Evolutionary conservation across 2,329 filamentous ascomycete species (phyloP).

Genomic region (Lasiodiplodia gonubiensis): DNA sequence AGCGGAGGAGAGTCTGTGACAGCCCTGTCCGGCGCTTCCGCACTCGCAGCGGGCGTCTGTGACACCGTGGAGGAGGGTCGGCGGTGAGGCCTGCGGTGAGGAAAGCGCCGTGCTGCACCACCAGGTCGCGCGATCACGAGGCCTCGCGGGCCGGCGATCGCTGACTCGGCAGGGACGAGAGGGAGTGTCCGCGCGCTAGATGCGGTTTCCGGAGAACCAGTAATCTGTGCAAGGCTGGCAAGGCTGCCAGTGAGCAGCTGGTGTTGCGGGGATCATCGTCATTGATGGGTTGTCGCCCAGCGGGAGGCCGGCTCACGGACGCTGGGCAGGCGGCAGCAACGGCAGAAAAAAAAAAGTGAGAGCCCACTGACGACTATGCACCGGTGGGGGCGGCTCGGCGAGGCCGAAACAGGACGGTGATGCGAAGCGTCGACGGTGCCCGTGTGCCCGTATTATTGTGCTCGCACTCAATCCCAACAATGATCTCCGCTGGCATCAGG

Average conservation of each 20-base stretch:
- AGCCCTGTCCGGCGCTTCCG: slow-evolving; percentile 24
- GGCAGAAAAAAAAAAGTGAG: slow-evolving; percentile 19
- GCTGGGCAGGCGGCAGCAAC: neutral
- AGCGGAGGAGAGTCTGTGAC: slow-evolving; percentile 6
- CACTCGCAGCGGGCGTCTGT: slow-evolving; percentile 19
- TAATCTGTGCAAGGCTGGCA: slow-evolving; percentile 19
- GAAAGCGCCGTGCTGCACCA: neutral
- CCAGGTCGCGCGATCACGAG: slow-evolving; percentile 18
- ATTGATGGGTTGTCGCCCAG: neutral
- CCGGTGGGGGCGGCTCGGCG: slow-evolving; percentile 17
- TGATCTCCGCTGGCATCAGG: slow-evolving; percentile 20
- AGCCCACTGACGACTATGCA: neutral
- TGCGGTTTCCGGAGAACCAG: neutral
- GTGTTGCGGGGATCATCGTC: slow-evolving; percentile 25
- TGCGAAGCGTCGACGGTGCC: slow-evolving; percentile 18
- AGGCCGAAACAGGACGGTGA: slow-evolving; percentile 10
- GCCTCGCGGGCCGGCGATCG: slow-evolving; percentile 6
- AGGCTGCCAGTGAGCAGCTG: neutral
- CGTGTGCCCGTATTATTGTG: neutral
- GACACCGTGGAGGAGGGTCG: slow-evolving; percentile 13
- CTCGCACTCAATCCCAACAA: slow-evolving; percentile 20
- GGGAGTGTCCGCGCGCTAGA: slow-evolving; percentile 4
- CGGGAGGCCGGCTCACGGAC: slow-evolving; percentile 15
- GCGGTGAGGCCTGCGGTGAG: slow-evolving; percentile 25
- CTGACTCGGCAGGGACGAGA: slow-evolving; percentile 1